Base-by-base conservation (phyloP, 2,329 filamentous ascomycete species). In the Teratosphaeriaceae sp. region DNA sequence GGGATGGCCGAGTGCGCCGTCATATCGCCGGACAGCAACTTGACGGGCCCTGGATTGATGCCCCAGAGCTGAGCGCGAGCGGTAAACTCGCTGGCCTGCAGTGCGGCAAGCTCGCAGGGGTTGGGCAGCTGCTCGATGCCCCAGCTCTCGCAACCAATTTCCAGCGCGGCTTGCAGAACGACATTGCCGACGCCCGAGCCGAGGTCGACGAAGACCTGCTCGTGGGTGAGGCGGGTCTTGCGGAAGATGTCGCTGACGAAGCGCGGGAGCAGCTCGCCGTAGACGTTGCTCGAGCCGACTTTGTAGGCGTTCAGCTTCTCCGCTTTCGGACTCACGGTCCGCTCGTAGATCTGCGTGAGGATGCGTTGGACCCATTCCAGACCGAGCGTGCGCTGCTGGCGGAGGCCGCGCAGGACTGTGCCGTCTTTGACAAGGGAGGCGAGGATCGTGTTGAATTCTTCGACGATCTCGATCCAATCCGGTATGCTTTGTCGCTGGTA, bases 121-220 rank as follows among this genome's bases (percentile, higher is more conserved):
- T 92, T 94, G 44, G 84, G 76, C 88, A 96, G 94, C 75, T 94
- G 87, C 65, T 98, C 92, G 57, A 90, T 95, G 21, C 92, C 92
- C 83, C 88, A 96, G 64, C 85, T 90, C 61, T 95, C 88, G 63
- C 88, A 95, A 15, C 92, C 92, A 40, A 90, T 81, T 64, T 98
- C 87, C 16, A 98, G 76, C 0, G 92, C 92, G 2, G 90, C 88
- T 64, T 98, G 92, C 39, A 98, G 71, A 20, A 92, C 88, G 2
- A 97, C 90, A 60, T 97, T 98, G 37, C 90, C 92, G 13, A 97
- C 92, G 22, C 92, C 92, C 2, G 90, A 97, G 38, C 92, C 92
- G 13, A 98, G 75, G 60, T 98, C 92, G 46, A 98, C 82, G 62
- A 98, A 97, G 27, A 94, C 80, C 55, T 94, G 85, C 38, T 82